These are phyloP conservation scores for Discostella stelligeroides DNA, from an alignment of 108 stramenopile genomes.

Conservation along the genomic window DNA sequence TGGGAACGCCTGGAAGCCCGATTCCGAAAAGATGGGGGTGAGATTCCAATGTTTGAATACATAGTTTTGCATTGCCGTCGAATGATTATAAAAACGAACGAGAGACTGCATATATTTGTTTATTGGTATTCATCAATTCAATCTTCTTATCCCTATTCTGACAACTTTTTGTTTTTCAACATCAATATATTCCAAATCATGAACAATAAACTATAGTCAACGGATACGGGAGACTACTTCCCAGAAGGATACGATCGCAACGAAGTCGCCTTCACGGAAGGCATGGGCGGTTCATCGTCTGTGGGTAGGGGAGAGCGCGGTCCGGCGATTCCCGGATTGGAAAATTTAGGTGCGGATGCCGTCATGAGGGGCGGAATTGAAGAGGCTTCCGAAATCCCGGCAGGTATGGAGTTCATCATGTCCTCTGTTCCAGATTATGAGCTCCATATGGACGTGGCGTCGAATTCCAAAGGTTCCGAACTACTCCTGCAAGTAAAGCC, in stretches of 20 bases:
- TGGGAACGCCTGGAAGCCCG: constrained; percentile 81
- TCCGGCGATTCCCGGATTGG: constrained; percentile 80
- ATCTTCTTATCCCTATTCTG: background rate
- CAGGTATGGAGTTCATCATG: constrained; percentile 81
- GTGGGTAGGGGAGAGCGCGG: constrained; percentile 49
- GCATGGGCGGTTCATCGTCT: constrained; percentile 65
- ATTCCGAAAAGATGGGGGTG: constrained; percentile 77
- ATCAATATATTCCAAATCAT: background rate
- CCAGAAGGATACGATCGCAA: constrained; percentile 80
- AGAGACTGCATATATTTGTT: background rate
- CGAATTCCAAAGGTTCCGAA: constrained; percentile 50
- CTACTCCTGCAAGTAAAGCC: constrained; percentile 59
- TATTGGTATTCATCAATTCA: background rate
- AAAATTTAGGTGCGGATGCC: constrained; percentile 77
- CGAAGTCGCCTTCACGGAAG: constrained; percentile 62
- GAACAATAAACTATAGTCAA: constrained; percentile 37
- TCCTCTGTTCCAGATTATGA: constrained; percentile 73
- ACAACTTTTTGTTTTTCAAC: constrained; percentile 1
- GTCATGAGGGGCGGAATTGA: constrained; percentile 70
- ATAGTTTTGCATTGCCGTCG: too few species aligned
- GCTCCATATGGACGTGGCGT: constrained; percentile 62
- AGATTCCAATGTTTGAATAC: constrained; percentile 5
- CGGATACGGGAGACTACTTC: constrained; percentile 83
- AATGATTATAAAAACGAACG: too few species aligned
- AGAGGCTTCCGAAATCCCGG: constrained; percentile 66